Base-by-base conservation (phyloP, 305 asterid species). In the Fraxinus ornus region DNA sequence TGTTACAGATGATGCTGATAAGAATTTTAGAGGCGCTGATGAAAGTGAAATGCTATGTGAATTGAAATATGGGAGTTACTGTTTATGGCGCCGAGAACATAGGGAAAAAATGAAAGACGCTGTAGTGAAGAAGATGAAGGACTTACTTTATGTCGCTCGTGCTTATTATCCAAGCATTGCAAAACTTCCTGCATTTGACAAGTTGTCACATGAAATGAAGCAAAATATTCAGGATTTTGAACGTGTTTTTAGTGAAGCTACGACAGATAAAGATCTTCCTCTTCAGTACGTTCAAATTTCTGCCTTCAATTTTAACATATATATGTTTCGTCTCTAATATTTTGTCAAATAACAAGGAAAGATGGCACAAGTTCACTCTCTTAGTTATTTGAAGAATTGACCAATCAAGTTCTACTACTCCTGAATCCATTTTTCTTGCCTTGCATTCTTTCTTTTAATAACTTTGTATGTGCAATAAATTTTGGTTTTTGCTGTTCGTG, bases 121-220 rank as follows among this genome's bases (percentile, higher is more conserved):
- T 76, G 79, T 88, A 80, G 99, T 97, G 88, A 97, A 90, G 91
- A 93, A 84, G 91, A 94, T 97, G 99, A 97, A 97, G 90, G 98
- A 97, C 91, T 91, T 92, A 76, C 95, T 96, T 78, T 94, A 88
- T 89, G 98, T 97, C 80, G 98, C 99, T 73, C 98, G 98, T 78
- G 98, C 99, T 66, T 97, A 97, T 78, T 93, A 86, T 91, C 99
- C 98, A 78, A 97, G 99, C 84, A 94, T 97, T 88, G 98, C 98
- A 78, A 97, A 97, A 89, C 91, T 97, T 84, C 95, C 98, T 26
- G 84, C 88, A 78, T 90, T 90, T 72, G 97, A 94, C 83, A 91
- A 92, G 84, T 89, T 97, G 83, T 90, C 97, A 19, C 98, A 87
- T 83, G 97, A 97, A 87, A 77, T 97, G 91, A 94, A 90, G 93